A percentile compares a stretch with the other conserved stretches of the same genome.
phyloP scores from a whole-genome alignment of 2,329 filamentous ascomycete species.

The Neophaeococcomyces aloes region DNA sequence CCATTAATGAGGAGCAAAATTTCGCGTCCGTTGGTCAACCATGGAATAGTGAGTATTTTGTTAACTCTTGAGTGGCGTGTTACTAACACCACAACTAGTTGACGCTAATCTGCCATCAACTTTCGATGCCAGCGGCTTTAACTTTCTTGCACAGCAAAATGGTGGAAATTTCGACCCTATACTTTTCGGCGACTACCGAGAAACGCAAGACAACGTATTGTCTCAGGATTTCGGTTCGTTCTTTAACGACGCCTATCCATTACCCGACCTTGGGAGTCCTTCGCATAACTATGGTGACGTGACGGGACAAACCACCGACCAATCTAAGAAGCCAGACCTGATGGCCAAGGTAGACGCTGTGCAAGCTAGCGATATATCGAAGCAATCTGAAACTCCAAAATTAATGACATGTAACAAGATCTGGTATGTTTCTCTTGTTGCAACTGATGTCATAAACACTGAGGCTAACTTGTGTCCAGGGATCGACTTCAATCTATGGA shows the following conservation, averaged over 20 bases:
- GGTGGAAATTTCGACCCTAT: slow-evolving; percentile 82
- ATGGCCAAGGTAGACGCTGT: slow-evolving; percentile 67
- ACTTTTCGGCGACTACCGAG: slow-evolving; percentile 83
- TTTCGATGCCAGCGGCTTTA: slow-evolving; percentile 10
- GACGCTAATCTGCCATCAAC: slow-evolving; percentile 21
- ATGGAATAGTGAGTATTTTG: slow-evolving; percentile 6
- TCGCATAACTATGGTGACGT: slow-evolving; percentile 51
- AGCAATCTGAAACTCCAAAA: slow-evolving; percentile 51
- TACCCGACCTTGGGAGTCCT: slow-evolving; percentile 65
- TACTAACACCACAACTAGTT: slow-evolving; percentile 14
- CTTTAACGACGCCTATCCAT: slow-evolving; percentile 66
- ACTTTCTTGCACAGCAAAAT: slow-evolving; percentile 68
- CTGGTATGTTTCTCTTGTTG: slow-evolving; percentile 53
- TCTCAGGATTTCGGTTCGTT: slow-evolving; percentile 60
- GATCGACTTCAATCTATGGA: slow-evolving; percentile 79
- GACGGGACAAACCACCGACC: slow-evolving; percentile 25
- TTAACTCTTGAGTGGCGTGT: neutral
- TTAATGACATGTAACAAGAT: slow-evolving; percentile 82
- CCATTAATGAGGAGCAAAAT: slow-evolving; percentile 21
- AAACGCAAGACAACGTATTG: slow-evolving; percentile 74
- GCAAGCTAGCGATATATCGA: slow-evolving; percentile 60
- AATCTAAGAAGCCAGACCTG: slow-evolving; percentile 53
- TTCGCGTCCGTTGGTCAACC: neutral
- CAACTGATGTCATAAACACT: neutral
- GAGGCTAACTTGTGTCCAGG: slow-evolving; percentile 42